phyloP scores from a whole-genome alignment of 768 basidiomycete genomes.

The Candolleomyces aberdarensis region DNA sequence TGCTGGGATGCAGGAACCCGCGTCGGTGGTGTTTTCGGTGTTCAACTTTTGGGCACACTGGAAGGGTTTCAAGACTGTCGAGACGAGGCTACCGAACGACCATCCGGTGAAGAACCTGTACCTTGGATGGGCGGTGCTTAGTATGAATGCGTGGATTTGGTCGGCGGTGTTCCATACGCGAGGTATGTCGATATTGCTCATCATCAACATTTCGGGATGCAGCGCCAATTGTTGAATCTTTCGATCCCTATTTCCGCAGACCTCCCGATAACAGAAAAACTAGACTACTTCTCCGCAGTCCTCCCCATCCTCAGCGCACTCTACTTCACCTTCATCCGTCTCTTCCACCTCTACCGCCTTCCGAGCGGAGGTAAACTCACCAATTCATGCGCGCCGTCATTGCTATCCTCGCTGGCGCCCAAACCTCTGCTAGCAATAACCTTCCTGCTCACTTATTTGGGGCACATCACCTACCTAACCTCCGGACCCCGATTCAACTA shows the following conservation, averaged over 20 bases:
- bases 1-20: conserved; percentile 91
- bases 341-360: conserved; percentile 69
- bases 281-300: conserved; percentile 96
- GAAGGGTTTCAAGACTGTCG: conserved; percentile 51
- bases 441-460: conserved; percentile 55
- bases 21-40: conserved; percentile 87
- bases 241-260: conserved; percentile 43
- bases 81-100: conserved; percentile 39
- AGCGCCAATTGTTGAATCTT: not conserved
- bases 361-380: conserved; percentile 16
- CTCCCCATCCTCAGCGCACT: conserved; percentile 78
- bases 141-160: conserved; percentile 92
- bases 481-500: conserved; percentile 85
- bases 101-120: conserved; percentile 77
- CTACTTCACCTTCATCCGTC: conserved; percentile 72
- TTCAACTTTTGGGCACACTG: conserved; percentile 78
- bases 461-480: conserved; percentile 78
- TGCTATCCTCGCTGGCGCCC: conserved; percentile 6
- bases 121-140: conserved; percentile 59
- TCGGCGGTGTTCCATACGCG: conserved; percentile 89
- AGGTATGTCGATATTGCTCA: conserved; percentile 48
- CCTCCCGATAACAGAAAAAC: conserved; percentile 74
- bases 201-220: too few species aligned
- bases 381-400: conserved; percentile 14
- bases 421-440: conserved; percentile 40